Evolutionary conservation across 805 yeast species (phyloP).

Genomic region (Scheffersomyces lignosus): DNA sequence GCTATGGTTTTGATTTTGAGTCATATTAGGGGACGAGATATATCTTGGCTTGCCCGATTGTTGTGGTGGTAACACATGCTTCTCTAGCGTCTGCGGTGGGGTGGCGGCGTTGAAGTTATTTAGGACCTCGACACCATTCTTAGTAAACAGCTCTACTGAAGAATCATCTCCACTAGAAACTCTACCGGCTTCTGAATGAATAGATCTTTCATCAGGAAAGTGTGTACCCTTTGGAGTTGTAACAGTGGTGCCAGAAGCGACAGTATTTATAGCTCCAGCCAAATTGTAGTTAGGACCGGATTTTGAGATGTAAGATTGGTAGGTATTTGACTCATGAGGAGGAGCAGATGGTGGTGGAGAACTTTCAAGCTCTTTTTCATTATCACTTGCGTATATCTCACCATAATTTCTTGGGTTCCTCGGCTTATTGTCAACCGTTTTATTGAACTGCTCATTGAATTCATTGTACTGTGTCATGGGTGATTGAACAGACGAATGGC

Average conservation of each 20-base stretch:
- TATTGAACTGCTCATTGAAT: constrained; percentile 39
- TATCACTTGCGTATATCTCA: constrained; percentile 16
- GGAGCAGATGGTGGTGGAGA: constrained; percentile 22
- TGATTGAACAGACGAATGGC: constrained; percentile 40
- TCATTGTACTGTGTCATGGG: constrained; percentile 46
- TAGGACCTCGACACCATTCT: not conserved
- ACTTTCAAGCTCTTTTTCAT: constrained; percentile 8
- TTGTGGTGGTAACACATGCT: constrained; percentile 10
- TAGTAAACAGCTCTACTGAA: constrained; percentile 10
- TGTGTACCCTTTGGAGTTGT: constrained; percentile 11
- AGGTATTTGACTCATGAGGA: constrained; percentile 8
- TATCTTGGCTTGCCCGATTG: constrained; percentile 24
- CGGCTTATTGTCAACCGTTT: constrained; percentile 14
- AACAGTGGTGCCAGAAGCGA: constrained; percentile 18
- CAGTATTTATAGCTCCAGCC: constrained; percentile 14
- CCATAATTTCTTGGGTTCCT: constrained; percentile 4
- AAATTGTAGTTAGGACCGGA: constrained; percentile 14
- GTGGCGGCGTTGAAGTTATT: too few relatives aligned
- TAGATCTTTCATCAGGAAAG: constrained; percentile 16
- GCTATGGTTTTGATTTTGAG: constrained; percentile 23
- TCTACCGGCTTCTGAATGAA: constrained; percentile 28
- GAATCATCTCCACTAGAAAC: constrained; percentile 15
- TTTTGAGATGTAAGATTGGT: constrained; percentile 7
- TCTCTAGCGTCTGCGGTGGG: too few relatives aligned
- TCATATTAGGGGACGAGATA: constrained; percentile 31